Evolutionary conservation across 31 red algal genomes (phyloP).

Genomic region (Porphyra umbilicalis): DNA sequence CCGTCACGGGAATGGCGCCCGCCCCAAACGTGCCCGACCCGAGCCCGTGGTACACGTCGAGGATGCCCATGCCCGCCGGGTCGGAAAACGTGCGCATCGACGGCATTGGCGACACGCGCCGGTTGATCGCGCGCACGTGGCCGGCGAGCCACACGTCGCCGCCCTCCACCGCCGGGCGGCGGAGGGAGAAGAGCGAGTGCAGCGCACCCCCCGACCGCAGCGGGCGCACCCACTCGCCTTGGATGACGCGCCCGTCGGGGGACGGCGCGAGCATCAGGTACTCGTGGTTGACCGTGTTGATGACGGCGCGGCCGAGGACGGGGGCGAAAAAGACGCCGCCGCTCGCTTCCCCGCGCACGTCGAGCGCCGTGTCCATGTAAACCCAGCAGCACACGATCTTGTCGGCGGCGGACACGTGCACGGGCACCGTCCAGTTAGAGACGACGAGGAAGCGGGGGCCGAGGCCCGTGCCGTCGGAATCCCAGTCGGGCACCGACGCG

Average conservation of each 20-base stretch:
- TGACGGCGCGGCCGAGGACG: neutral
- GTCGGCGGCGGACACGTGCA: neutral
- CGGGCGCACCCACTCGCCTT: neutral
- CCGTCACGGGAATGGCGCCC: neutral
- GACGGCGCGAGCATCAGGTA: neutral
- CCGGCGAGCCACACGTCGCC: neutral
- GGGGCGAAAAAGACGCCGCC: neutral
- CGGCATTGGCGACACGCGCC: neutral
- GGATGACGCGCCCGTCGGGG: neutral
- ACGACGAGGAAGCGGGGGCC: conserved; percentile 1
- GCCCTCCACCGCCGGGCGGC: neutral
- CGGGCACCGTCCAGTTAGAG: neutral
- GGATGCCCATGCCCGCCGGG: neutral
- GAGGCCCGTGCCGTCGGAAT: neutral
- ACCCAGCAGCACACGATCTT: neutral
- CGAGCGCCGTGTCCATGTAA: neutral
- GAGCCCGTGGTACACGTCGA: neutral
- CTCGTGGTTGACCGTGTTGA: neutral
- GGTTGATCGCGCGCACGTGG: neutral
- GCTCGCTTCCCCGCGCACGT: neutral
- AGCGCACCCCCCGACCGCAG: neutral
- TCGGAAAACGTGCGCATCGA: neutral
- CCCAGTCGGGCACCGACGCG: neutral
- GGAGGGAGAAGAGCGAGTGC: neutral
- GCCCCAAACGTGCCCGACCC: neutral